A percentile compares a stretch with the other conserved stretches of the same genome.
phyloP scores from a whole-genome alignment of 1,139 yeast species.

The Taiozyma sp. region DNA sequence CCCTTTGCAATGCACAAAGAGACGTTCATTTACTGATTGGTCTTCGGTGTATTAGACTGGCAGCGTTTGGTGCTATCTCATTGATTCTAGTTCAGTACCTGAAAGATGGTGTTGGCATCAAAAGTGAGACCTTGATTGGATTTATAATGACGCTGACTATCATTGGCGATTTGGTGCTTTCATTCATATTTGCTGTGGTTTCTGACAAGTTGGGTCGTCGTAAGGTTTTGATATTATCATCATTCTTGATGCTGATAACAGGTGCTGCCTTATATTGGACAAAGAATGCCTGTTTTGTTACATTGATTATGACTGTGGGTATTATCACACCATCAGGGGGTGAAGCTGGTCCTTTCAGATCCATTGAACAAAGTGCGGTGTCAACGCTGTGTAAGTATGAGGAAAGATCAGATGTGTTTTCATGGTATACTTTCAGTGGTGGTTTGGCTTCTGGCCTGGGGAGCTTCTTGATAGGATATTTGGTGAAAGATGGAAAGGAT shows the following conservation, averaged over 20 bases:
- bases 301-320: constrained; percentile 59
- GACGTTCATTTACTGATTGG: constrained; percentile 32
- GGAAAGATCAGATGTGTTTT: constrained; percentile 68
- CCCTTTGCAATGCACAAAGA: constrained; percentile 25
- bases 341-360: constrained; percentile 90
- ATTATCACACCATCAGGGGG: constrained; percentile 89
- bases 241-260: constrained; percentile 62
- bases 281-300: constrained; percentile 46
- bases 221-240: constrained; percentile 55
- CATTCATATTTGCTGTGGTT: constrained; percentile 67
- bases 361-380: constrained; percentile 80
- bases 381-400: constrained; percentile 71
- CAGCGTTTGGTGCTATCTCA: constrained; percentile 39
- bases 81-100: constrained; percentile 45
- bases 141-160: constrained; percentile 76
- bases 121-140: constrained; percentile 57
- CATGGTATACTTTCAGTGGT: constrained; percentile 52
- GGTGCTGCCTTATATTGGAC: constrained; percentile 58
- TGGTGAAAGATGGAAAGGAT: constrained; percentile 36
- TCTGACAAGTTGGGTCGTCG: constrained; percentile 77
- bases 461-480: constrained; percentile 59
- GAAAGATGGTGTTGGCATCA: constrained; percentile 41
- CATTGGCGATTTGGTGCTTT: constrained; percentile 71
- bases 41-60: constrained; percentile 33
- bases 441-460: constrained; percentile 77